A percentile compares a stretch with the other conserved stretches of the same genome.
These are phyloP conservation scores for Strobilomyces echinocephalus DNA, from an alignment of 768 basidiomycete species.

Conservation along the genomic window DNA sequence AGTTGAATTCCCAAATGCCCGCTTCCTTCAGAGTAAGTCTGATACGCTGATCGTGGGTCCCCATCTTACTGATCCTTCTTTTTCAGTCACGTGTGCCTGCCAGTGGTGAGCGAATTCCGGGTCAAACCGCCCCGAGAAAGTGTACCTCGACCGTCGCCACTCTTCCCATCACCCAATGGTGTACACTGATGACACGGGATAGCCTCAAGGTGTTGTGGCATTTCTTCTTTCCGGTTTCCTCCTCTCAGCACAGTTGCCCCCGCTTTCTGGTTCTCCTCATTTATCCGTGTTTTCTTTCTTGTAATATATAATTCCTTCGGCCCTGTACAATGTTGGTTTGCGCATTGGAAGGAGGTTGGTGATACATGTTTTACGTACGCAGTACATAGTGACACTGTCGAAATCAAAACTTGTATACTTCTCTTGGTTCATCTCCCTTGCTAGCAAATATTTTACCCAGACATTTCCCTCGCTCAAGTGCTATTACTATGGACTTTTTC, in stretches of 20 bases:
- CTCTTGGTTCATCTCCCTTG: background rate
- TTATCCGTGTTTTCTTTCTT: slow-evolving; percentile 22
- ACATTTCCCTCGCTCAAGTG: background rate
- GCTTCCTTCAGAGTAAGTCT: slow-evolving; percentile 92
- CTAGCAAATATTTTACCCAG: too few relatives aligned
- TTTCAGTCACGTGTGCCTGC: slow-evolving; percentile 65
- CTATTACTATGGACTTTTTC: background rate
- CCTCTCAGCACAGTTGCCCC: slow-evolving; percentile 5
- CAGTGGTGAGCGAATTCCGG: slow-evolving; percentile 72
- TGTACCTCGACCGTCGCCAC: slow-evolving; percentile 33
- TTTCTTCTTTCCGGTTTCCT: background rate
- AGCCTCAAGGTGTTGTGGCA: slow-evolving; percentile 4
- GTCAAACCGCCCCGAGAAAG: slow-evolving; percentile 65
- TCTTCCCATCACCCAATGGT: slow-evolving; percentile 38
- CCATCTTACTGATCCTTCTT: slow-evolving; percentile 5
- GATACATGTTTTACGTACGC: slow-evolving; percentile 15
- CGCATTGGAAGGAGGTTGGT: slow-evolving; percentile 19
- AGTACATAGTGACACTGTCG: slow-evolving; percentile 15
- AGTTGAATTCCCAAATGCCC: slow-evolving; percentile 95
- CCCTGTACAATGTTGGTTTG: slow-evolving; percentile 27
- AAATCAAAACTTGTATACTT: slow-evolving; percentile 17
- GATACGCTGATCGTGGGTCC: slow-evolving; percentile 5
- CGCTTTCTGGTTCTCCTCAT: slow-evolving; percentile 15
- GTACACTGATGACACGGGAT: slow-evolving; percentile 20
- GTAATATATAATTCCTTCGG: slow-evolving; percentile 22